A percentile compares a stretch with the other conserved stretches of the same genome.
These are phyloP conservation scores for Coemansia aciculifera DNA, from an alignment of 192 early-diverging fungal genomes.

Conservation along the genomic window DNA sequence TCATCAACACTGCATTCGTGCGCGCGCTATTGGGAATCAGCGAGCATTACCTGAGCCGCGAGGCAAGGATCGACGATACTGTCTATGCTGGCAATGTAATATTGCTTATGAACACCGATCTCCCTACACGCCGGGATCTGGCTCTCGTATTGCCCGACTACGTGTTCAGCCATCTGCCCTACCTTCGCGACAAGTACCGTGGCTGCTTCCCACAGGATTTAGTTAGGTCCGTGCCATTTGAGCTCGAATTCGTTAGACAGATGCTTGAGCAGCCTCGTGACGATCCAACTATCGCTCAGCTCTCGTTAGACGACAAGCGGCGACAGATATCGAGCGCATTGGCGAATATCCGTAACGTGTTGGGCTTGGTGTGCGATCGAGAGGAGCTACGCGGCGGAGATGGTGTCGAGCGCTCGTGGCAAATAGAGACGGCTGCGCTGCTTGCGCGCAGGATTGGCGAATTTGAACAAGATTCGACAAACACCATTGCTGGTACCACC, in stretches of 20 bases:
- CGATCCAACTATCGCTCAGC: constrained; percentile 2
- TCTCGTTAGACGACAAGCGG: constrained; percentile 12
- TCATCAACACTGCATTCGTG: constrained; percentile 49
- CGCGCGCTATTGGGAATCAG: constrained; percentile 65
- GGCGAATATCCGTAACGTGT: background rate
- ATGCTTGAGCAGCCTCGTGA: constrained; percentile 39
- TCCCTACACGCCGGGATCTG: constrained; percentile 54
- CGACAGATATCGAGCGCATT: background rate
- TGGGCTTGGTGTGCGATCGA: background rate
- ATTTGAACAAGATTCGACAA: background rate
- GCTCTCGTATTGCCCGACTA: constrained; percentile 66
- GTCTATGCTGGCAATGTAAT: constrained; percentile 73
- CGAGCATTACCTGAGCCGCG: constrained; percentile 66
- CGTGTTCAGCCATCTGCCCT: constrained; percentile 71
- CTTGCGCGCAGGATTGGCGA: constrained; percentile 6
- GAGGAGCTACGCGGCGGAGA: background rate
- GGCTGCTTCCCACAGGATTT: constrained; percentile 36
- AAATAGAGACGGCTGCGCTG: background rate
- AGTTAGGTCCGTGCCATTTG: constrained; percentile 22
- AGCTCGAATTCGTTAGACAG: constrained; percentile 25
- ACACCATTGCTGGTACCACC: background rate
- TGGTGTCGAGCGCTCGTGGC: background rate
- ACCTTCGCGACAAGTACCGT: constrained; percentile 69
- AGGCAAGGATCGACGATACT: constrained; percentile 67
- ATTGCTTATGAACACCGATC: constrained; percentile 75